phyloP scores from a whole-genome alignment of 75 land plant species.

The Azolla pinnata region DNA sequence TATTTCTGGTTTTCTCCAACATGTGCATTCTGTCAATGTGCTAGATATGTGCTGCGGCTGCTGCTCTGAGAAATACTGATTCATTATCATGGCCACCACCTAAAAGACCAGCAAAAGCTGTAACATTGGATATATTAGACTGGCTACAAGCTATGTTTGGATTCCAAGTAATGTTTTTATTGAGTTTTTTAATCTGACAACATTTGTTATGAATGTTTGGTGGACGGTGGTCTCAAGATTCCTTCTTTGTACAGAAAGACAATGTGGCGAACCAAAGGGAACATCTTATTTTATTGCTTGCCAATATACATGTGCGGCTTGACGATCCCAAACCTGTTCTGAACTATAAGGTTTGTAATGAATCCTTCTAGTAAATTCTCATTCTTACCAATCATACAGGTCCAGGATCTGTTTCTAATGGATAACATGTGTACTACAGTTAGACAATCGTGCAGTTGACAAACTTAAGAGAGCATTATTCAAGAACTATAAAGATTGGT shows the following conservation, averaged over 20 bases:
- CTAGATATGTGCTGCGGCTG: constrained; percentile 81
- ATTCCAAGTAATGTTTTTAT: constrained; percentile 55
- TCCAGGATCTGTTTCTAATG: no score
- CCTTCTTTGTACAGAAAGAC: constrained; percentile 54
- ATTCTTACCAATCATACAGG: no score
- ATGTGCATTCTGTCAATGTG: no score
- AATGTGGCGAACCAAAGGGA: constrained; percentile 94
- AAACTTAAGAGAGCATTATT: constrained; percentile 68
- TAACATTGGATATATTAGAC: constrained; percentile 78
- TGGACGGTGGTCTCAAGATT: background rate
- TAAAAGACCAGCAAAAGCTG: constrained; percentile 50
- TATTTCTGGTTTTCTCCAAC: background rate
- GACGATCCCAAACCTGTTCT: constrained; percentile 2
- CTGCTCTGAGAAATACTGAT: constrained; percentile 60
- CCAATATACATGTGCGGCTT: constrained; percentile 75
- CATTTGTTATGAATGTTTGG: background rate
- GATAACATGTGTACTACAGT: constrained; percentile 31
- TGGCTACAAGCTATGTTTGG: constrained; percentile 96
- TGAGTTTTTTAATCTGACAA: background rate
- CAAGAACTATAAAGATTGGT: constrained; percentile 88
- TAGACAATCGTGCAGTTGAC: constrained; percentile 81
- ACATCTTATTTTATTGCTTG: constrained; percentile 77
- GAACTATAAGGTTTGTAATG: constrained; percentile 1
- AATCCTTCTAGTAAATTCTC: no score
- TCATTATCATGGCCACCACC: constrained; percentile 60